Conservation (phyloP, 352 stramenopile species). For the Globisporangium ultimum region DNA sequence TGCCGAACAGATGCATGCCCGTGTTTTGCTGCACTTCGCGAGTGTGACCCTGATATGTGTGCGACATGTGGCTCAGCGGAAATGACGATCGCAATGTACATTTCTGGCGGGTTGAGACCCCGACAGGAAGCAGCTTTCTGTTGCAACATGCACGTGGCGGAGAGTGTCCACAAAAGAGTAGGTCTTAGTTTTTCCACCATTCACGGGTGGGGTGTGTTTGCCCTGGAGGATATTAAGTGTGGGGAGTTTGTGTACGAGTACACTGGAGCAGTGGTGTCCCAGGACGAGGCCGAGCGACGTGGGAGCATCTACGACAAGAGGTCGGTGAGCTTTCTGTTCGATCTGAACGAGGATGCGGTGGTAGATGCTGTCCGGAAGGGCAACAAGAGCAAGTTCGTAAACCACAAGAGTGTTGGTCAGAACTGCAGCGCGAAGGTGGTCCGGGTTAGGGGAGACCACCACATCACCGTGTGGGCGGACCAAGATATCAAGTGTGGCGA, state of each 20-base stretch:
- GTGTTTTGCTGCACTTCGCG: conserved; percentile 41
- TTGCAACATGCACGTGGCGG: conserved; percentile 64
- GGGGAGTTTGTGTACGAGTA: conserved; percentile 78
- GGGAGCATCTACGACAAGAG: conserved; percentile 80
- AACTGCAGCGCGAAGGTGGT: conserved; percentile 87
- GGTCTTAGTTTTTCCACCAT: conserved; percentile 61
- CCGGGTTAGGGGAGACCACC: conserved; percentile 85
- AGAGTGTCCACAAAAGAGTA: conserved; percentile 52
- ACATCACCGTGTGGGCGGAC: conserved; percentile 90
- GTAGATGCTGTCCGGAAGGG: conserved; percentile 91
- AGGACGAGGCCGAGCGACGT: conserved; percentile 76
- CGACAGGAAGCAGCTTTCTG: conserved; percentile 27
- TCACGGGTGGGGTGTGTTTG: conserved; percentile 70
- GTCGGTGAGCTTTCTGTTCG: conserved; percentile 88
- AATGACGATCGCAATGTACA: background rate
- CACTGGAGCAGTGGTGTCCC: conserved; percentile 57
- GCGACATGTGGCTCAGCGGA: conserved; percentile 60
- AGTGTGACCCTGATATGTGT: conserved; percentile 76
- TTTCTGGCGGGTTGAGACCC: conserved; percentile 5
- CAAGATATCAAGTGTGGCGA: conserved; percentile 81
- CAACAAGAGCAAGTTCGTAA: conserved; percentile 94
- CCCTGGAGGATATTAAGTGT: conserved; percentile 55
- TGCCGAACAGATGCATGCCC: conserved; percentile 55
- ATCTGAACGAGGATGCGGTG: conserved; percentile 88
- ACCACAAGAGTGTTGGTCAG: conserved; percentile 58